Evolutionary conservation across 1,284 basidiomycete species (phyloP).

Genomic region (Ceratobasidium sp.): DNA sequence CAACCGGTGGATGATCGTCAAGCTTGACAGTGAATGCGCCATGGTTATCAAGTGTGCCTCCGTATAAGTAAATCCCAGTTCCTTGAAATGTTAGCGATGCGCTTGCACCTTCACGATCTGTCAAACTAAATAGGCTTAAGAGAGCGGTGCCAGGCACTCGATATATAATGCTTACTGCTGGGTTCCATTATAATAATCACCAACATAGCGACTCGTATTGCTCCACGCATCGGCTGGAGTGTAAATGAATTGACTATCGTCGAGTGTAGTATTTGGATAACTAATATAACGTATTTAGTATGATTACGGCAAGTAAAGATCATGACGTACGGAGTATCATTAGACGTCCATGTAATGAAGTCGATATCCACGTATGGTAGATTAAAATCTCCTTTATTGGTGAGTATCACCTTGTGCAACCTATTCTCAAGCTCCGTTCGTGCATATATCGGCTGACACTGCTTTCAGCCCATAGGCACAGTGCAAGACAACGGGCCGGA

Average conservation of each 20-base stretch:
- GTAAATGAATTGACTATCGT: conserved; percentile 14
- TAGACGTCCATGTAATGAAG: conserved; percentile 29
- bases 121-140: not conserved
- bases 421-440: conserved; percentile 1
- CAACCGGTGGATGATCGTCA: conserved; percentile 14
- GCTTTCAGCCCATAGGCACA: not conserved
- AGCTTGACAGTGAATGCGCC: conserved; percentile 22
- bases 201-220: not conserved
- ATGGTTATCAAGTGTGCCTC: conserved; percentile 15
- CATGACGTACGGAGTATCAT: not conserved
- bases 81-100: conserved; percentile 22
- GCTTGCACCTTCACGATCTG: not conserved
- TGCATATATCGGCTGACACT: conserved; percentile 17
- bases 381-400: not conserved
- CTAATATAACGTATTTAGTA: not conserved
- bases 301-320: not conserved
- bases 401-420: conserved; percentile 22
- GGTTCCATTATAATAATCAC: not conserved
- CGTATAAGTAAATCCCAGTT: conserved; percentile 31
- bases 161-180: not conserved
- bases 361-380: conserved; percentile 26
- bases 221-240: not conserved
- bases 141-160: not conserved
- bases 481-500: not conserved
- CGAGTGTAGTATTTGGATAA: not conserved